Evolutionary conservation across 2,329 filamentous ascomycete species (phyloP).

Genomic region (Trichoderma koningiopsis): DNA sequence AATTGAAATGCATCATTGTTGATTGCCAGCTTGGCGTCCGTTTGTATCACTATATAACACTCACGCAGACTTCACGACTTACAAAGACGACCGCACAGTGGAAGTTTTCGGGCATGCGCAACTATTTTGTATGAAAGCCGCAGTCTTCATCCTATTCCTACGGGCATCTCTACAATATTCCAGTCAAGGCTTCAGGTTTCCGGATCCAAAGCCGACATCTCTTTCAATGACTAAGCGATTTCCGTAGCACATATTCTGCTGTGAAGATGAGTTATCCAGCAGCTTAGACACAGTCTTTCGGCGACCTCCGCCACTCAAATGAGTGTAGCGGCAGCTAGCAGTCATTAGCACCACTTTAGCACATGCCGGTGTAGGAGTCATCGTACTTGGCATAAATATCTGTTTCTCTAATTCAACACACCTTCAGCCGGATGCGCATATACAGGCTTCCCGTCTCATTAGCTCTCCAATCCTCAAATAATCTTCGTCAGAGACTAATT

Average conservation of each 20-base stretch:
- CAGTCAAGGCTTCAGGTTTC: not conserved
- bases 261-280: not conserved
- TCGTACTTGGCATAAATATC: not conserved
- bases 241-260: not conserved
- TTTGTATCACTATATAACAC: no score
- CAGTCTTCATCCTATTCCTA: not conserved
- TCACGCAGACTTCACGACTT: not conserved
- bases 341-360: not conserved
- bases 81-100: not conserved
- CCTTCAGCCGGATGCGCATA: not conserved
- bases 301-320: not conserved
- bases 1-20: no score
- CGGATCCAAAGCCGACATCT: not conserved
- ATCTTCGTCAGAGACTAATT: not conserved
- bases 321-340: not conserved
- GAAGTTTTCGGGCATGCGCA: not conserved
- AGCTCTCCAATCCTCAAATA: not conserved
- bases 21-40: no score
- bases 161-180: not conserved
- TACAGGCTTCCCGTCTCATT: not conserved
- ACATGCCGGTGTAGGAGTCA: conserved; percentile 10
- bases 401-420: conserved; percentile 16
- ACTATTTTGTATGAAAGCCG: no score
- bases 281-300: not conserved
- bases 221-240: not conserved